Evolutionary conservation across 768 basidiomycete species (phyloP).

Genomic region (Tricholoma saponaceum): DNA sequence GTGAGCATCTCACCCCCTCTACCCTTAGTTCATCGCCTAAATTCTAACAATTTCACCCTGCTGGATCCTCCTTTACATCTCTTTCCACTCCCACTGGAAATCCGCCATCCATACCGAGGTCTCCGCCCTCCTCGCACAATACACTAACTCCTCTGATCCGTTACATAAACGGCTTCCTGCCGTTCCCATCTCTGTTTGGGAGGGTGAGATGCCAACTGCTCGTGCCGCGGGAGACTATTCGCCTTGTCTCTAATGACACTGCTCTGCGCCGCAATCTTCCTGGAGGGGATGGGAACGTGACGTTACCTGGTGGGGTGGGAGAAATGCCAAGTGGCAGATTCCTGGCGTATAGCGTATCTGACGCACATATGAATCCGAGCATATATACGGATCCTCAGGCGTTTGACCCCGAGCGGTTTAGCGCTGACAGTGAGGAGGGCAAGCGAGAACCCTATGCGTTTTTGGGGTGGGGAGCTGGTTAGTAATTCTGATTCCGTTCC

Average conservation of each 20-base stretch:
- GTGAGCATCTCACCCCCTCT: no score
- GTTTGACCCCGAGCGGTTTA: slow-evolving; percentile 33
- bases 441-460: slow-evolving; percentile 28
- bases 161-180: no score
- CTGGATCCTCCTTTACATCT: no score
- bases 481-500: slow-evolving; percentile 2
- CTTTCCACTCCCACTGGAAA: no score
- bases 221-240: slow-evolving; percentile 33
- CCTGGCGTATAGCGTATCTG: slow-evolving; percentile 27
- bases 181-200: no score
- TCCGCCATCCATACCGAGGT: no score
- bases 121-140: no score
- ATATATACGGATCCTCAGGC: slow-evolving; percentile 29
- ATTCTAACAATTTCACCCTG: no score
- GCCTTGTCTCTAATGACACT: slow-evolving; percentile 24
- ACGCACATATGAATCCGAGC: slow-evolving; percentile 30
- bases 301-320: slow-evolving; percentile 4
- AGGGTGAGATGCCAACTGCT: no score
- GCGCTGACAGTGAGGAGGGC: slow-evolving; percentile 29
- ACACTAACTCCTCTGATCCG: no score
- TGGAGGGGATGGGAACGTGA: neutral
- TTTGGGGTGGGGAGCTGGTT: slow-evolving; percentile 39
- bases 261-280: slow-evolving; percentile 7
- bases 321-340: slow-evolving; percentile 32
- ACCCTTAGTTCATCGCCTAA: no score